These are phyloP conservation scores for Raphanus hybrid DNA, from an alignment of 441 rosid genomes.

Conservation along the genomic window DNA sequence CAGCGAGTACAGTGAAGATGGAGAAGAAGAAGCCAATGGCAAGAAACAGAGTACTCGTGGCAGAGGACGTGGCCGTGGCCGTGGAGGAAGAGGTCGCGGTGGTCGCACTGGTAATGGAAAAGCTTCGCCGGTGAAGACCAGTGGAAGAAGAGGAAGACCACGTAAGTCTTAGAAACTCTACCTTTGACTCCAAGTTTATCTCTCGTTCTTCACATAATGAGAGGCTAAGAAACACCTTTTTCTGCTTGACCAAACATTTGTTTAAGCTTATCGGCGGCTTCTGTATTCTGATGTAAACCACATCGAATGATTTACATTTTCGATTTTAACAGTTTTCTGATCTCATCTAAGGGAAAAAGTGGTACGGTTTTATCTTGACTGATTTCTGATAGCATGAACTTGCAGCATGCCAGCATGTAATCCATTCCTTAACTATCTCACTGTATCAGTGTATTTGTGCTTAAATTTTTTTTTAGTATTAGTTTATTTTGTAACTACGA, in stretches of 20 bases:
- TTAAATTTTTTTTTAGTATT: too few relatives aligned
- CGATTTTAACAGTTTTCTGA: neutral
- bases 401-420: too few relatives aligned
- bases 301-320: slow-evolving; percentile 38
- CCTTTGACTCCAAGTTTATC: slow-evolving; percentile 4
- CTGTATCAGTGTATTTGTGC: too few relatives aligned
- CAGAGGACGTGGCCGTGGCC: slow-evolving; percentile 56
- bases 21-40: slow-evolving; percentile 54
- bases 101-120: slow-evolving; percentile 48
- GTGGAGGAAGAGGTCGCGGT: slow-evolving; percentile 54
- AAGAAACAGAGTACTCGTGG: slow-evolving; percentile 55
- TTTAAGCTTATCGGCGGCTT: slow-evolving; percentile 30
- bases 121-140: slow-evolving; percentile 46
- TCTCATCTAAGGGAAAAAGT: neutral
- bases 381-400: neutral
- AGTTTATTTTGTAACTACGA: too few relatives aligned
- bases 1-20: slow-evolving; percentile 48
- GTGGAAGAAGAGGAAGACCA: slow-evolving; percentile 82
- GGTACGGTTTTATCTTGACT: too few relatives aligned
- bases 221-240: slow-evolving; percentile 27
- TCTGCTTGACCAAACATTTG: slow-evolving; percentile 27
- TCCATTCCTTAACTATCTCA: too few relatives aligned
- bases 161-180: slow-evolving; percentile 52
- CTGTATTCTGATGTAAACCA: slow-evolving; percentile 40
- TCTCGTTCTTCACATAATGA: slow-evolving; percentile 41